Percentiles rank a stretch among this genome's conserved stretches.
Evolutionary conservation across 2,329 filamentous ascomycete genomes (phyloP).

Genomic region (Macrophomina phaseolina): DNA sequence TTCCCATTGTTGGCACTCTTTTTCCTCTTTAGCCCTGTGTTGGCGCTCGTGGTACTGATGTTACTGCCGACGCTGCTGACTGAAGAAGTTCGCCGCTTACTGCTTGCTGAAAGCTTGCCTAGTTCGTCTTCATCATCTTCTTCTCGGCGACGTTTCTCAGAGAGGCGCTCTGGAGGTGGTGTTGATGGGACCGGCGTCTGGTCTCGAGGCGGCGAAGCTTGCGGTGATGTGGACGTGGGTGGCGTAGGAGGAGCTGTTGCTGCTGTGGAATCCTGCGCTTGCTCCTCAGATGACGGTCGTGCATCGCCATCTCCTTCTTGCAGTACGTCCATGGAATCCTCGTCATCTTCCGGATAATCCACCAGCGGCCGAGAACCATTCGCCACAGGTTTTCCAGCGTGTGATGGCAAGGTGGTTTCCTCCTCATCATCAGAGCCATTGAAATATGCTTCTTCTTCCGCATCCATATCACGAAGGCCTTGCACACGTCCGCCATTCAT

Average conservation of each 20-base stretch:
- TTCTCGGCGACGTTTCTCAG: conserved; percentile 88
- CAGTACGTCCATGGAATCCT: conserved; percentile 61
- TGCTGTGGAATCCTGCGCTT: neutral
- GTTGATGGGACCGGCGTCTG: conserved; percentile 11
- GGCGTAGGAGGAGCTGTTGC: conserved; percentile 10
- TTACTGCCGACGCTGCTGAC: conserved; percentile 35
- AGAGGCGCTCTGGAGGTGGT: conserved; percentile 71
- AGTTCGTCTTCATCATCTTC: conserved; percentile 94
- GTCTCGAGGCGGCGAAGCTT: conserved; percentile 21
- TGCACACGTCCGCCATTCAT: conserved; percentile 68
- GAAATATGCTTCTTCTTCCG: conserved; percentile 92
- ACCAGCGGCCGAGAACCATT: conserved; percentile 79
- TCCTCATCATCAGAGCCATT: conserved; percentile 89
- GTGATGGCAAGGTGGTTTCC: conserved; percentile 46
- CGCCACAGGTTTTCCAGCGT: conserved; percentile 35
- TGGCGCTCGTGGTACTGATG: conserved; percentile 35
- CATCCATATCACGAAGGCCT: conserved; percentile 81
- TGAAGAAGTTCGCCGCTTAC: conserved; percentile 50
- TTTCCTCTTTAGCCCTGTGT: conserved; percentile 43
- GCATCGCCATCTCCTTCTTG: conserved; percentile 36
- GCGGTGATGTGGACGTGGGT: conserved; percentile 24
- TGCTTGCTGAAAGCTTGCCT: conserved; percentile 72
- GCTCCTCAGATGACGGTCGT: conserved; percentile 1
- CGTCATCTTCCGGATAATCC: conserved; percentile 91
- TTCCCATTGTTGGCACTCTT: conserved; percentile 50